phyloP scores from a whole-genome alignment of 345 rosid species.

The Hypericum androsaemum region DNA sequence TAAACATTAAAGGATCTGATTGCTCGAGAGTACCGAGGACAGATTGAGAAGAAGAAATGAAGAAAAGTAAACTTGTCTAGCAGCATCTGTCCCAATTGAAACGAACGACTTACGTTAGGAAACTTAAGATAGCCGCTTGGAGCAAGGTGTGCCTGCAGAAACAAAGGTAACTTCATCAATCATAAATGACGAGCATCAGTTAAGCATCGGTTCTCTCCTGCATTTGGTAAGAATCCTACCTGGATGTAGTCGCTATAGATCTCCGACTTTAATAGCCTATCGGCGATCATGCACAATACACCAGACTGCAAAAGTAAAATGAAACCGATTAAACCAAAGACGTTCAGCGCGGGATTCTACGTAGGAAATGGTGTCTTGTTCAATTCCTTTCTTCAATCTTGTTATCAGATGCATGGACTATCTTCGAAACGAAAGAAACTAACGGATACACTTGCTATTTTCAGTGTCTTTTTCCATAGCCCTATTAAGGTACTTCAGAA shows the following conservation, averaged over 20 bases:
- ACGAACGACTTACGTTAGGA: conserved; percentile 44
- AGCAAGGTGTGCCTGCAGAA: conserved; percentile 65
- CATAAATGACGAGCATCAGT: background rate
- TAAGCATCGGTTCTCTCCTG: too few relatives aligned
- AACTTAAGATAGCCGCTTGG: conserved; percentile 74
- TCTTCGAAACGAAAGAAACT: too few relatives aligned
- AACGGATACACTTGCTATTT: too few relatives aligned
- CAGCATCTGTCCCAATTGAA: background rate
- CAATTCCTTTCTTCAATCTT: too few relatives aligned
- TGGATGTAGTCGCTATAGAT: conserved; percentile 73
- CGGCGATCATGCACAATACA: conserved; percentile 47
- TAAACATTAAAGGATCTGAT: background rate
- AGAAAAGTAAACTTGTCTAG: background rate
- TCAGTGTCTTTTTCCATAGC: too few relatives aligned
- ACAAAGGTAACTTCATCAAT: conserved; percentile 5
- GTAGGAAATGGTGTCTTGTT: too few relatives aligned
- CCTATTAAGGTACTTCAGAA: too few relatives aligned
- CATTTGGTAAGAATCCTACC: conserved; percentile 28
- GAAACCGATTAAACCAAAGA: background rate
- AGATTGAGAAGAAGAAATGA: background rate
- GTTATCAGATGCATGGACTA: too few relatives aligned
- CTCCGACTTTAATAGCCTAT: conserved; percentile 46
- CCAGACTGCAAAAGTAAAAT: conserved; percentile 46
- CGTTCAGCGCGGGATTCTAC: too few relatives aligned
- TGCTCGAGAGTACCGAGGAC: background rate